Percentiles rank a stretch among this genome's conserved stretches.
Evolutionary conservation across 75 land plant genomes (phyloP).

Genomic region (Pinus tabuliformis): DNA sequence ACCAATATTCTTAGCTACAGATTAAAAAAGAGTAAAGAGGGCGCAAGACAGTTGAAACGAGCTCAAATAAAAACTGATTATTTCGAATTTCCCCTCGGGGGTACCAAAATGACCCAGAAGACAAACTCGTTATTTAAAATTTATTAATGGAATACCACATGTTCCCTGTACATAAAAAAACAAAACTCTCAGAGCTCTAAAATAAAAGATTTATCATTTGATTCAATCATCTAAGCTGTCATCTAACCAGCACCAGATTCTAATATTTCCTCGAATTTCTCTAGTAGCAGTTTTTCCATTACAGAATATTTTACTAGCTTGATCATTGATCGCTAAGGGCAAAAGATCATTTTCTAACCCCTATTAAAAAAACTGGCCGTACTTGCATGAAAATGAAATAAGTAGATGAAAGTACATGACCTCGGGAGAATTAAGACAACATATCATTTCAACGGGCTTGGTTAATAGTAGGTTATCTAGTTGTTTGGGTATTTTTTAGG

Average conservation of each 20-base stretch:
- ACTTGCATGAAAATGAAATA: background rate
- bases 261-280: background rate
- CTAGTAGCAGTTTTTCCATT: background rate
- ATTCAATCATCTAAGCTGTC: background rate
- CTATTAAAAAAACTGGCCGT: too few relatives aligned
- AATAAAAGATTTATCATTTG: background rate
- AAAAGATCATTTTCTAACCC: too few relatives aligned
- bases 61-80: background rate
- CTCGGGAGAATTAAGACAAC: background rate
- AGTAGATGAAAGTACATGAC: background rate
- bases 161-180: background rate
- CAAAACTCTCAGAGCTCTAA: background rate
- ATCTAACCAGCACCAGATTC: background rate
- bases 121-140: background rate
- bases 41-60: background rate
- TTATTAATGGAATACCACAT: background rate
- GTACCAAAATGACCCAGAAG: background rate
- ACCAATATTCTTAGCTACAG: background rate
- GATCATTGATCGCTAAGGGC: too few relatives aligned
- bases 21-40: background rate
- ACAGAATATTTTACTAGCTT: background rate
- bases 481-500: too few relatives aligned
- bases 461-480: background rate
- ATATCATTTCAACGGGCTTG: background rate
- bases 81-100: background rate